phyloP scores from a whole-genome alignment of 805 yeast species.

The Phaffomyces opuntiae region DNA sequence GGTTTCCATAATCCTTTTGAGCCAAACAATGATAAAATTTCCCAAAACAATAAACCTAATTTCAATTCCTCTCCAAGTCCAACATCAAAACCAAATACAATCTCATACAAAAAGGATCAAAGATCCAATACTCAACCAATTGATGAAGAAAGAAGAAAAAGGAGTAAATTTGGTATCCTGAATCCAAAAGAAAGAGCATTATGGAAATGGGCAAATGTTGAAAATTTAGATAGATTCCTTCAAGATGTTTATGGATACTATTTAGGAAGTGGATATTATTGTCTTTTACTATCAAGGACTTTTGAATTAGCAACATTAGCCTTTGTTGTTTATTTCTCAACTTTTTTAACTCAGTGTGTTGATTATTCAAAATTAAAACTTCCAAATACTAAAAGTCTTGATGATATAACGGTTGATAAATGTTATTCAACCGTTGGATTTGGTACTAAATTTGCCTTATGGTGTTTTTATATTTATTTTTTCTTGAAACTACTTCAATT shows the following conservation, averaged over 20 bases:
- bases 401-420: constrained; percentile 29
- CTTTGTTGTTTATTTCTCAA: constrained; percentile 73
- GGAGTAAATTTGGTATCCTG: constrained; percentile 33
- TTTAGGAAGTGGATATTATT: constrained; percentile 74
- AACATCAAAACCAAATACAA: not conserved
- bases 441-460: constrained; percentile 50
- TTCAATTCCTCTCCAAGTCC: not conserved
- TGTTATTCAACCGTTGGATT: constrained; percentile 41
- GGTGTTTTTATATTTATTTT: constrained; percentile 53
- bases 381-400: constrained; percentile 17
- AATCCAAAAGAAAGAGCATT: constrained; percentile 71
- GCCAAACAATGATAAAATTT: not conserved
- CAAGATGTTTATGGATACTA: constrained; percentile 80
- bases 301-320: constrained; percentile 68
- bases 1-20: not conserved
- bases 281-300: constrained; percentile 61
- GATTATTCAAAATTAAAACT: constrained; percentile 47
- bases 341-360: constrained; percentile 76
- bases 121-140: not conserved
- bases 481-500: constrained; percentile 46
- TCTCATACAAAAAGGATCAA: not conserved
- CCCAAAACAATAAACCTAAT: not conserved
- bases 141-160: constrained; percentile 19
- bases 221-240: constrained; percentile 81
- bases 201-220: constrained; percentile 96